These are phyloP conservation scores for Eremothecium sinecaudum DNA, from an alignment of 1,139 yeast species.

Conservation along the genomic window DNA sequence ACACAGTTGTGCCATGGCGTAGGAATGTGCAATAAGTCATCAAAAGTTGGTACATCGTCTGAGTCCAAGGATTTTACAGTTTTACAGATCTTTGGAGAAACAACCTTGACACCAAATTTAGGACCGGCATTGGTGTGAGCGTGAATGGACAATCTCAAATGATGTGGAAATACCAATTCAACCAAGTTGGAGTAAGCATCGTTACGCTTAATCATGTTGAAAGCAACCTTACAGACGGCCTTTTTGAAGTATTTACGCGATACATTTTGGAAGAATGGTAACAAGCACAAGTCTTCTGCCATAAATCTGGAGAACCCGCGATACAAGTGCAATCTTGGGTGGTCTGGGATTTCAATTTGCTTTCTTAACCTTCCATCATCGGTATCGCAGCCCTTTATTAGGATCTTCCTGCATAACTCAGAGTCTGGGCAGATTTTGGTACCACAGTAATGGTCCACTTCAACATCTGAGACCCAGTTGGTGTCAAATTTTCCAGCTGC, in stretches of 20 bases:
- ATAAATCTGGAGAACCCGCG: constrained; percentile 53
- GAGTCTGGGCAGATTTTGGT: constrained; percentile 31
- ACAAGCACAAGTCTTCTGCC: constrained; percentile 45
- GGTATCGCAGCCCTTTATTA: constrained; percentile 37
- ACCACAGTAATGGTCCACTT: constrained; percentile 32
- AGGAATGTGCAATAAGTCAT: constrained; percentile 50
- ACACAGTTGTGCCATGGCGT: constrained; percentile 61
- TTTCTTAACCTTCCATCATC: constrained; percentile 34
- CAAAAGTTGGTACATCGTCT: constrained; percentile 34
- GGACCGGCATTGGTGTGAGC: constrained; percentile 53
- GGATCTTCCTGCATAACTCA: constrained; percentile 33
- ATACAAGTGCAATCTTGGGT: constrained; percentile 44
- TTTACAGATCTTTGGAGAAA: constrained; percentile 38
- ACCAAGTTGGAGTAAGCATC: constrained; percentile 58
- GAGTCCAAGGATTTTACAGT: constrained; percentile 33
- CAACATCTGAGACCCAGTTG: constrained; percentile 24
- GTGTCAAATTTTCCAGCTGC: constrained; percentile 24
- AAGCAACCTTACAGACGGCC: constrained; percentile 44
- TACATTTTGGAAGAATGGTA: constrained; percentile 33
- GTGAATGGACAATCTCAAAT: constrained; percentile 50
- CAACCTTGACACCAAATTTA: constrained; percentile 46
- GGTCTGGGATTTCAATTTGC: constrained; percentile 33
- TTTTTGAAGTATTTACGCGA: constrained; percentile 45
- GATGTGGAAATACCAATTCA: constrained; percentile 50
- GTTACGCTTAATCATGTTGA: constrained; percentile 55